phyloP scores from a whole-genome alignment of 2,329 filamentous ascomycete species.

The Calonectria pauciramosa region DNA sequence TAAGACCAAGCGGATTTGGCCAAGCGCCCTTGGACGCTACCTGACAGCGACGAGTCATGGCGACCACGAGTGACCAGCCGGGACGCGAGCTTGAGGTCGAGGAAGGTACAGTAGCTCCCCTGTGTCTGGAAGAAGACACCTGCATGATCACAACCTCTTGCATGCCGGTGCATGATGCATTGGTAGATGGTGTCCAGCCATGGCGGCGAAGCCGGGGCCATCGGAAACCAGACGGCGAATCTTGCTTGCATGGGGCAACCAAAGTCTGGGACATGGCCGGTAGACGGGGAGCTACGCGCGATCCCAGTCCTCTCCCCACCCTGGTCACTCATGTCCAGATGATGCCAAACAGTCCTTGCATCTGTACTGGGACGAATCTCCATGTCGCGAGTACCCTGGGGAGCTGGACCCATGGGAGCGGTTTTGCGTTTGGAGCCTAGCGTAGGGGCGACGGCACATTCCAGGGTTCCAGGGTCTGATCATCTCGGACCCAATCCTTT shows the following conservation, averaged over 20 bases:
- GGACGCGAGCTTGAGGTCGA: background rate
- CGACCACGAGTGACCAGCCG: constrained; percentile 1
- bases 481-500: constrained; percentile 37
- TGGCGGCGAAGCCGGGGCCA: constrained; percentile 40
- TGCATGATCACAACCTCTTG: constrained; percentile 46
- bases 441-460: constrained; percentile 34
- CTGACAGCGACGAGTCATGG: constrained; percentile 28
- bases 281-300: constrained; percentile 30
- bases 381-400: constrained; percentile 25
- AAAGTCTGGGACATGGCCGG: constrained; percentile 30
- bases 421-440: constrained; percentile 44
- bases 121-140: constrained; percentile 39
- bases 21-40: constrained; percentile 5
- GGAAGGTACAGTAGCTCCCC: constrained; percentile 25
- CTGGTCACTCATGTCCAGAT: constrained; percentile 33
- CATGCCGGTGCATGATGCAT: constrained; percentile 38
- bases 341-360: constrained; percentile 39
- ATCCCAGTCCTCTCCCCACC: constrained; percentile 32
- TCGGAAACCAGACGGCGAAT: constrained; percentile 43
- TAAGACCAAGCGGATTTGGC: constrained; percentile 16
- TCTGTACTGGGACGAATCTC: constrained; percentile 36
- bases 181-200: constrained; percentile 41
- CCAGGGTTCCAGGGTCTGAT: constrained; percentile 43
- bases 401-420: constrained; percentile 45
- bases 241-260: constrained; percentile 38